phyloP scores from a whole-genome alignment of 768 basidiomycete genomes.

The Rhizopogon roseolus region DNA sequence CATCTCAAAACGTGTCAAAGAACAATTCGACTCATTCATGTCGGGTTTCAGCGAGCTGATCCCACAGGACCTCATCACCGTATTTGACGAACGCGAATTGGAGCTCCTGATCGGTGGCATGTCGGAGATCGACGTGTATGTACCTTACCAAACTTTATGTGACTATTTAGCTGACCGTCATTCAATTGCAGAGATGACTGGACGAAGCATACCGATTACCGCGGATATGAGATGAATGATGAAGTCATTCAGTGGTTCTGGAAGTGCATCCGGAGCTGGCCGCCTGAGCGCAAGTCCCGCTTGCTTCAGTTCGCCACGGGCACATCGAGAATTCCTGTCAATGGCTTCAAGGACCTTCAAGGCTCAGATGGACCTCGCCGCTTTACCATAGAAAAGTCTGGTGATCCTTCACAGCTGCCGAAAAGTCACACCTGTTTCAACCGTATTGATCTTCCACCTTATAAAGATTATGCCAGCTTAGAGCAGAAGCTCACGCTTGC shows the following conservation, averaged over 20 bases:
- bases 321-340: constrained; percentile 95
- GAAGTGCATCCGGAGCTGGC: constrained; percentile 98
- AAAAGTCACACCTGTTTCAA: constrained; percentile 98
- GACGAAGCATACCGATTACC: constrained; percentile 99
- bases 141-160: constrained; percentile 11
- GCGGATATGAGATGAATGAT: constrained; percentile 92
- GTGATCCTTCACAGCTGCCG: constrained; percentile 92
- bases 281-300: constrained; percentile 95
- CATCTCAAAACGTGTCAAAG: constrained; percentile 94
- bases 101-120: constrained; percentile 98
- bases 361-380: constrained; percentile 95
- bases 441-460: constrained; percentile 94
- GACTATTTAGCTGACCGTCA: not conserved
- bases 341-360: constrained; percentile 97
- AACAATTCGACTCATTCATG: constrained; percentile 99
- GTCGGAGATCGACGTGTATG: constrained; percentile 98
- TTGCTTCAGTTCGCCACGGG: constrained; percentile 96
- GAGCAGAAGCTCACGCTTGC: constrained; percentile 95
- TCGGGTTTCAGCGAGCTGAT: constrained; percentile 99
- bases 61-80: constrained; percentile 95
- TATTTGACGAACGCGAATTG: constrained; percentile 97
- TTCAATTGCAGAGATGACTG: constrained; percentile 72
- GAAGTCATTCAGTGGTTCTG: constrained; percentile 99
- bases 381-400: constrained; percentile 98
- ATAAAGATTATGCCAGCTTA: constrained; percentile 90